Conservation (phyloP, 768 basidiomycete genomes). For the Mycena leptocephala region DNA sequence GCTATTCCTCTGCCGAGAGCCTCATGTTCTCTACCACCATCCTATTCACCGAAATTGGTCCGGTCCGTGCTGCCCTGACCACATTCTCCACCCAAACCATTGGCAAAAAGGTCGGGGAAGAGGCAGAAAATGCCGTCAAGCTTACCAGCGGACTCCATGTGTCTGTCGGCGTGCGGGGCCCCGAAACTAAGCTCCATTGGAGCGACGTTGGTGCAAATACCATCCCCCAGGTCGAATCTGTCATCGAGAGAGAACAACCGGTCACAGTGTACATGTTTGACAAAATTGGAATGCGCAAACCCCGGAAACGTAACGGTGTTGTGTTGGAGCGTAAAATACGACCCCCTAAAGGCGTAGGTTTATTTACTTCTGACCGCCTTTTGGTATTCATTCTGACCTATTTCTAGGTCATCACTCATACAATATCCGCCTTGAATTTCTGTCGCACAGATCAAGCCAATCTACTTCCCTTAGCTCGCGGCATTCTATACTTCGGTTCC, state of each 20-base stretch:
- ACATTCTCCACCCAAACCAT: too few relatives aligned
- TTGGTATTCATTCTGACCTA: slow-evolving; percentile 23
- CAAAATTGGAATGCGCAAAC: background rate
- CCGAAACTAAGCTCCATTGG: background rate
- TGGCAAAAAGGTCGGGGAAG: background rate
- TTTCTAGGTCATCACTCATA: too few relatives aligned
- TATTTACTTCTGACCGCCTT: background rate
- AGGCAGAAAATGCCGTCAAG: slow-evolving; percentile 16
- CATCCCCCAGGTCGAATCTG: background rate
- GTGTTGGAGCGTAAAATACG: background rate
- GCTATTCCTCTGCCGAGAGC: background rate
- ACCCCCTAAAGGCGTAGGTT: background rate
- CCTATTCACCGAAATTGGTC: background rate
- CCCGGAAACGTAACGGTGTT: background rate
- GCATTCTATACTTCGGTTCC: too few relatives aligned
- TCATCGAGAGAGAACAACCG: background rate
- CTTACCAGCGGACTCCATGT: slow-evolving; percentile 11
- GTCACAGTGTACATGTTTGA: background rate
- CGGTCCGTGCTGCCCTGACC: too few relatives aligned
- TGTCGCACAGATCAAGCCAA: too few relatives aligned
- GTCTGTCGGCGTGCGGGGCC: background rate
- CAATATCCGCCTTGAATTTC: too few relatives aligned
- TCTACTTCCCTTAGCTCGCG: too few relatives aligned
- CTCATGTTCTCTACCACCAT: slow-evolving; percentile 13
- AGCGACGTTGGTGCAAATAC: background rate